Evolutionary conservation across 345 rosid species (phyloP), one percentile per base, ranked within the genome.

Genomic region (Rhodamnia rubescens): DNA sequence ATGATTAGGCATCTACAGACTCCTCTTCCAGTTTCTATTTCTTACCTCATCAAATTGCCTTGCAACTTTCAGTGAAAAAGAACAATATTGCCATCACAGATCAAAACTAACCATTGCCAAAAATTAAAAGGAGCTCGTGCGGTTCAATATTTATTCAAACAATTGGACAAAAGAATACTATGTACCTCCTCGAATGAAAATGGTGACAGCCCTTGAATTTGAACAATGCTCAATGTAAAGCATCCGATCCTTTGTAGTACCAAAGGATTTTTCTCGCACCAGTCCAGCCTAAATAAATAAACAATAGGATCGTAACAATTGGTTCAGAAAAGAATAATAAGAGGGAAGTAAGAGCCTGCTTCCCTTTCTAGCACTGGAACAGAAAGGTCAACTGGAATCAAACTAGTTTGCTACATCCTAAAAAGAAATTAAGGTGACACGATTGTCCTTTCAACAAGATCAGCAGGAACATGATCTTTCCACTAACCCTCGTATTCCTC

Each of bases 121-220:
- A 64, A 9, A 53, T 61, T 26, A 58, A 59, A 47, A 47, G 15
- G 24, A 74, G 52, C 50, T 44, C 27, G n/a, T 86, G 32, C 47
- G 21, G 27, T 55, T 44, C 26, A 64, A 11, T 22, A 69, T 24
- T 24, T 50, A 51, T 53, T 83, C 56, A 56, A 75, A 61, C 21
- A 27, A 42, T 5, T 8, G 42, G 64, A 83, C 93, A 61, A 61
- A 22, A 69, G 78, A 69, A 69, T 69, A 69, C 78, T 69, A 18
- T 3, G 42, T 32, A 97, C 99, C 99, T 93, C 98, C 99, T 83
- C 99, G 95, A 86, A 97, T 97, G 89, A 95, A 97, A 83, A 97
- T 82, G 51, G 98, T 95, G 11, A 94, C 96, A 81, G 96, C 96
- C 91, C 92, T 94, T 81, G 96, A 95, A 93, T 93, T 94, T 82